These are phyloP conservation scores for Didymella keratinophila DNA, from an alignment of 2,329 filamentous ascomycete genomes.

Conservation along the genomic window DNA sequence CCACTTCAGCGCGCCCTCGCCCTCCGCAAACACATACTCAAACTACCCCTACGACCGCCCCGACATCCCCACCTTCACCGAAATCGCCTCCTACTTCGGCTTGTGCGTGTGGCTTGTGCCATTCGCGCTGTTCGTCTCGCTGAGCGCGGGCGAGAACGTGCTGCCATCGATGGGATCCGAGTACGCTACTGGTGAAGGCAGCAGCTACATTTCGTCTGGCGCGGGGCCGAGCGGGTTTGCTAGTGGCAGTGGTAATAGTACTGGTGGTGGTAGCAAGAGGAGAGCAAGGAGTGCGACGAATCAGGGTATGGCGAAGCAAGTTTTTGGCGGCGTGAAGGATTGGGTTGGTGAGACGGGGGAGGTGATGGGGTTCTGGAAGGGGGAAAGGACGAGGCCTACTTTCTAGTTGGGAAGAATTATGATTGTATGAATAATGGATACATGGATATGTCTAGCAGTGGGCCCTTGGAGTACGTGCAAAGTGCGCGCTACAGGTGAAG, in stretches of 20 bases:
- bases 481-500: neutral
- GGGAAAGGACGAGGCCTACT: conserved; percentile 61
- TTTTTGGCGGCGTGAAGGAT: conserved; percentile 69
- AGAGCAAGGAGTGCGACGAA: conserved; percentile 61
- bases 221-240: conserved; percentile 41
- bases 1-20: conserved; percentile 75
- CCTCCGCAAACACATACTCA: conserved; percentile 60
- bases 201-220: conserved; percentile 57
- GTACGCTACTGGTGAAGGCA: conserved; percentile 67
- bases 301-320: conserved; percentile 63
- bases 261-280: conserved; percentile 39
- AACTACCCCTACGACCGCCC: conserved; percentile 68
- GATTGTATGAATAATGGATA: conserved; percentile 26
- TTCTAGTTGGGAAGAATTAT: conserved; percentile 30
- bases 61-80: conserved; percentile 80
- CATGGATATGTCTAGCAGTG: neutral
- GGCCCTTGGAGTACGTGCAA: neutral
- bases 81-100: conserved; percentile 96
- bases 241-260: conserved; percentile 23
- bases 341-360: conserved; percentile 70
- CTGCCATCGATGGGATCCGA: conserved; percentile 89
- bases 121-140: conserved; percentile 91
- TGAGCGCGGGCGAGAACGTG: conserved; percentile 94
- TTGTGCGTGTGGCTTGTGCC: conserved; percentile 96
- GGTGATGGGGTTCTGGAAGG: conserved; percentile 68